Evolutionary conservation across 352 stramenopile species (phyloP), one percentile per base, ranked within the genome.

Genomic region (Pythium chondricola): DNA sequence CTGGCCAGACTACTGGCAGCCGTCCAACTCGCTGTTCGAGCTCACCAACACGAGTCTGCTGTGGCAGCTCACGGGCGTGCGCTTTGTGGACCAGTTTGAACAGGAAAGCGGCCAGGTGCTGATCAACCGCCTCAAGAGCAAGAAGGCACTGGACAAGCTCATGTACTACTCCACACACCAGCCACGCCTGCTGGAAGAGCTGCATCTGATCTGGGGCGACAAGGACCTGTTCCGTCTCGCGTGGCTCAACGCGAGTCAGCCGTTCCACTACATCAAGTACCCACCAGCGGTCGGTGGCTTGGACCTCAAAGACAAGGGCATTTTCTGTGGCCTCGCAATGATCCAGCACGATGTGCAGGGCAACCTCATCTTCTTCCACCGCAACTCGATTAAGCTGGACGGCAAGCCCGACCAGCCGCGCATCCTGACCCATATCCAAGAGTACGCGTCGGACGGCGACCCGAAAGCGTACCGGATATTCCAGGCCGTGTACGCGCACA

Each of bases 81-180:
- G 66, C 14, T 92, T 77, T 47, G 67, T 84, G 14, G 74, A 91
- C 44, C 83, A 88, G 67, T 91, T 92, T 22, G 83, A 94, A 43
- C 83, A 94, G 56, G 83, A 94, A 58, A 90, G 77, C 43, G 83
- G 83, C 2, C 83, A 94, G 56, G 78, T 94, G 51, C 59, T 92
- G 45, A 88, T 94, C 50, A 75, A 94, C 48, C 71, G 80, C 13
- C 58, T 76, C n/a, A 80, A 74, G 36, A 86, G 74, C 58, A 85
- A 81, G 45, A 68, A 60, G 16, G 78, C 80, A 25, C 65, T 94
- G 21, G 73, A 93, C 49, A 88, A 90, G 52, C 74, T 93, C 43
- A 90, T 93, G 79, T 89, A 83, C 49, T 93, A 91, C 43, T 86
- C 76, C 31, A 87, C 73, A 16, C 72, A 86, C 52, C 61, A 85